phyloP scores from a whole-genome alignment of 2,329 filamentous ascomycete species.

The Neocucurbitaria cava region DNA sequence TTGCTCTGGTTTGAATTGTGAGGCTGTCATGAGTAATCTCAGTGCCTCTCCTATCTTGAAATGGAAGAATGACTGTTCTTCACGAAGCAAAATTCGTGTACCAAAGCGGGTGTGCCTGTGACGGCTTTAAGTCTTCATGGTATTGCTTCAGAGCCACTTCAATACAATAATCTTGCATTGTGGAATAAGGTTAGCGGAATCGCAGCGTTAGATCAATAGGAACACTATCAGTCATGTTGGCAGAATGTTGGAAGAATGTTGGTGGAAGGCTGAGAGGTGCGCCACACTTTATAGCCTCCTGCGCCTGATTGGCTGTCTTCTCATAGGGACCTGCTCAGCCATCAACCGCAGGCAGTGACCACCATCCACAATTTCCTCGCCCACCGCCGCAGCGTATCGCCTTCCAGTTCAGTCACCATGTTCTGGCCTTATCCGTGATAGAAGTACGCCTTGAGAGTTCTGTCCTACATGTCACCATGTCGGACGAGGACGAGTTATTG shows the following conservation, averaged over 20 bases:
- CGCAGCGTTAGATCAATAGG: background rate
- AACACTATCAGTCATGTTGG: background rate
- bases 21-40: background rate
- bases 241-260: background rate
- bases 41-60: too few relatives aligned
- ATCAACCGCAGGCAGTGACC: constrained; percentile 14
- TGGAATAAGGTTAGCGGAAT: too few relatives aligned
- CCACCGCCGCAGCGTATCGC: constrained; percentile 16
- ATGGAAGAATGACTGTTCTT: too few relatives aligned
- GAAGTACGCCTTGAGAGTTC: constrained; percentile 25
- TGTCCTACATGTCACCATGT: constrained; percentile 22
- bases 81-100: too few relatives aligned
- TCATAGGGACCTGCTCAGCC: constrained; percentile 1
- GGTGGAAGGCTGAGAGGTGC: background rate
- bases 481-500: constrained; percentile 49
- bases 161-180: too few relatives aligned
- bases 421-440: constrained; percentile 60
- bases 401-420: constrained; percentile 44
- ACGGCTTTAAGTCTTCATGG: too few relatives aligned
- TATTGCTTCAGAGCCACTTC: too few relatives aligned
- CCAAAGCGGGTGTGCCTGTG: too few relatives aligned
- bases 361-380: constrained; percentile 2
- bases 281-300: background rate
- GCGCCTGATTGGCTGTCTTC: constrained; percentile 2
- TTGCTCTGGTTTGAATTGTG: background rate